Conservation (phyloP, 805 yeast species). For the Zygosaccharomyces gambellarensis region DNA sequence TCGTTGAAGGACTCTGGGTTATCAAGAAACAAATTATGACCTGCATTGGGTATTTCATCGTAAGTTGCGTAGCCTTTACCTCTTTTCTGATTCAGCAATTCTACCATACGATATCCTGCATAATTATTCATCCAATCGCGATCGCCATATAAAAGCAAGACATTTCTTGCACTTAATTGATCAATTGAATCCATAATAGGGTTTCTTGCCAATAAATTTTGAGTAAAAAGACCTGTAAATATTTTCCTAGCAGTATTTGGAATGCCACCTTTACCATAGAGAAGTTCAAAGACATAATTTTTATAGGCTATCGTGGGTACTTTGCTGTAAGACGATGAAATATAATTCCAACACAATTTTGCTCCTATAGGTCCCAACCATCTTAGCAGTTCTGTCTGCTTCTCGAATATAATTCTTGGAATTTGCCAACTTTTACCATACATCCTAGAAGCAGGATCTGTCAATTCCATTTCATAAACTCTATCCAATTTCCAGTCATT, state of each 20-base stretch:
- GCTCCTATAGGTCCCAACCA: constrained; percentile 42
- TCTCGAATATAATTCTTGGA: constrained; percentile 31
- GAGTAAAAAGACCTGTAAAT: constrained; percentile 31
- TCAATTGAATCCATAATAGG: constrained; percentile 60
- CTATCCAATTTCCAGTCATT: constrained; percentile 21
- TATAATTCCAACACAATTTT: constrained; percentile 33
- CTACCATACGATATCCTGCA: constrained; percentile 41
- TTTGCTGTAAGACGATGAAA: constrained; percentile 30
- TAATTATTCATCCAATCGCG: constrained; percentile 68
- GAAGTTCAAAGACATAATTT: constrained; percentile 24
- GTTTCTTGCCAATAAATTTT: constrained; percentile 48
- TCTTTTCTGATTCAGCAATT: constrained; percentile 12
- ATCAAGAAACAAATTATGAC: constrained; percentile 75
- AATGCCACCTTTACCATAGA: constrained; percentile 21
- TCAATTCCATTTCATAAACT: constrained; percentile 35
- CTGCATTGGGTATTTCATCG: constrained; percentile 43
- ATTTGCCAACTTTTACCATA: constrained; percentile 28
- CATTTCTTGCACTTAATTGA: constrained; percentile 34
- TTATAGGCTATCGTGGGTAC: constrained; percentile 26
- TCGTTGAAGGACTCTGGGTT: constrained; percentile 51
- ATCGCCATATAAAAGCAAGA: constrained; percentile 54
- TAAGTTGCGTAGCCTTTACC: constrained; percentile 15
- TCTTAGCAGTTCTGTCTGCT: constrained; percentile 47
- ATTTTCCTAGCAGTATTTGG: constrained; percentile 23
- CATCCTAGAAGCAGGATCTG: constrained; percentile 38